These are phyloP conservation scores for Exophiala aquamarina DNA, from an alignment of 2,329 filamentous ascomycete species.

Conservation along the genomic window DNA sequence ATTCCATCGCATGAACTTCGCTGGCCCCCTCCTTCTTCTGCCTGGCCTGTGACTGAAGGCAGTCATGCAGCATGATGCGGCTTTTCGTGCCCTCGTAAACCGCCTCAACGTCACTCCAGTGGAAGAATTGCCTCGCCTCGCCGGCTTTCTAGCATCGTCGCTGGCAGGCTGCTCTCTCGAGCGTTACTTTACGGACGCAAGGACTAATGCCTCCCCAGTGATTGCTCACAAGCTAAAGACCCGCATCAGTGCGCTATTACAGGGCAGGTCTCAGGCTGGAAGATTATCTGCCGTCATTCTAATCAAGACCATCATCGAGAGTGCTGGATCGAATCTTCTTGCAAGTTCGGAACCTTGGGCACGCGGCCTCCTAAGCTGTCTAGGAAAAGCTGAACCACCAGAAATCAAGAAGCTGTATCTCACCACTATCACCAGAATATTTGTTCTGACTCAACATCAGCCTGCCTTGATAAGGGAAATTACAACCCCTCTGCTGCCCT, in stretches of 20 bases:
- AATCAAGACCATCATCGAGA: conserved; percentile 76
- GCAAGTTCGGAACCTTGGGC: conserved; percentile 75
- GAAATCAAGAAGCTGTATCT: conserved; percentile 75
- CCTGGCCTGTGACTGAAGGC: too few relatives aligned
- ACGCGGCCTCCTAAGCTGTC: conserved; percentile 68
- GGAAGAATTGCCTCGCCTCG: conserved; percentile 71
- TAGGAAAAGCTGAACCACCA: conserved; percentile 76
- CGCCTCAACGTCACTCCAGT: conserved; percentile 68
- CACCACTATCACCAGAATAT: conserved; percentile 78
- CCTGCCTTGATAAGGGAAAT: conserved; percentile 84
- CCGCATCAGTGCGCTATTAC: conserved; percentile 72
- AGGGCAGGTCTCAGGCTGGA: conserved; percentile 71
- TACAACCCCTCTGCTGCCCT: conserved; percentile 75
- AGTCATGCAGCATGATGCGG: conserved; percentile 16
- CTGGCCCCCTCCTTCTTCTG: too few relatives aligned
- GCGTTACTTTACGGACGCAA: conserved; percentile 57
- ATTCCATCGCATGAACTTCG: too few relatives aligned
- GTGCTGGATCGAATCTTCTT: conserved; percentile 71
- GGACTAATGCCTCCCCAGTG: conserved; percentile 63
- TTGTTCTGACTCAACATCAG: conserved; percentile 76
- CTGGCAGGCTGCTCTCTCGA: conserved; percentile 57
- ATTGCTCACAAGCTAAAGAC: conserved; percentile 80
- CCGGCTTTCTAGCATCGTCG: conserved; percentile 64
- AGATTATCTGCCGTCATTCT: conserved; percentile 76
- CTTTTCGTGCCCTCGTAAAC: conserved; percentile 45